Base-by-base conservation (phyloP, 257 asterid genomes). In the Solanum paucissectum region DNA sequence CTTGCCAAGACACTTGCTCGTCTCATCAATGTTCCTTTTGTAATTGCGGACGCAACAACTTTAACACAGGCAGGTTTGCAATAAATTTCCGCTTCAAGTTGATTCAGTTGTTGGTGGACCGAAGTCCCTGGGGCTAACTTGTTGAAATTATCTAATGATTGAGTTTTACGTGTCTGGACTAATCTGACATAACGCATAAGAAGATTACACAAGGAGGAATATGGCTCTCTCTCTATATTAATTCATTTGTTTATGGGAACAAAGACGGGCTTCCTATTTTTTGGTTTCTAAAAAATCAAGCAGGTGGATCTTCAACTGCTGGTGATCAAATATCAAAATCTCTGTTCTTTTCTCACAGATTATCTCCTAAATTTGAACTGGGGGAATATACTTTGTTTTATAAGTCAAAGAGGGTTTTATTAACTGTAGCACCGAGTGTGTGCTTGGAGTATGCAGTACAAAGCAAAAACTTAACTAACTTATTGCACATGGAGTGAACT, bases 1-100 rank as follows among this genome's bases (percentile, higher is more conserved):
- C 99, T 96, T 90, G 99, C 99, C n/a, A 96, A 96, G 93, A 95
- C 98, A 52, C 92, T 96, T 76, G 99, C 98, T 89, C 99, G 96
- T 86, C 91, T 95, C 73, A 98, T 92, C 90, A 94, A 95, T 89
- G 99, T 96, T 88, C 98, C 99, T 89, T 94, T 95, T 85, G 98
- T 93, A 89, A 93, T 96, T 90, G 95, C 96, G 27, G 99, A 96
- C 88, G 99, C 99, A 89, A 96, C 99, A 69, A 87, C 98, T 83
- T 91, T 96, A 89, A 96, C 99, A 81, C 99, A 96, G 99, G 99
- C 95, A 93, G 95, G 98, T 94, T 93, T 93, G 98, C 90, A 89
- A 86, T 91, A 86, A 85, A 88, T 83, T 87, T 79, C 86, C 44
- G 72, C 72, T 64, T 38, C 66, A 14, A 79, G 38, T 79, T 27